Evolutionary conservation across 2,329 filamentous ascomycete genomes (phyloP), one percentile per base, ranked within the genome.

Genomic region (Fusarium gaditjirri): DNA sequence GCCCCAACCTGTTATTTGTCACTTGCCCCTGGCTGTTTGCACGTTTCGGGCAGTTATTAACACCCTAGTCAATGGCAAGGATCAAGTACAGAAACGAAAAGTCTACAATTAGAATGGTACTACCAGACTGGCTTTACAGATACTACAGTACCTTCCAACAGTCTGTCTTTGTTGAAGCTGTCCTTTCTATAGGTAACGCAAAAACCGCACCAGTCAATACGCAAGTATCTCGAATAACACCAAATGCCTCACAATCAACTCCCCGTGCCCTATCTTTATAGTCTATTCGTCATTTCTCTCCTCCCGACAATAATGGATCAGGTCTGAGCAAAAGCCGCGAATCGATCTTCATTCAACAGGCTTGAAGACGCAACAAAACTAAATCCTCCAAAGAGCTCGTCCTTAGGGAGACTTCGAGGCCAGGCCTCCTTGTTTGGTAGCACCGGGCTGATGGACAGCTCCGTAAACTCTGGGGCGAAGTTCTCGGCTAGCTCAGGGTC

Each of bases 401-500:
- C 88, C 75, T 86, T 86, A 61, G 81, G 80, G 56, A 76, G 79
- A 33, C 77, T 75, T n/a, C 76, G 73, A 17, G 79, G 78, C 83
- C 84, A 85, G 11, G 80, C 78, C 42, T 87, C 83, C 73, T 78
- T 82, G 70, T 77, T 81, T 16, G 83, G 82, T 59, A 91, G 79
- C 3, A 93, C 86, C 10, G 94, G 94, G 79, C 93, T 97, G 58
- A 98, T 86, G 7, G 93, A 89, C 70, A 97, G 83, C 61, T 93
- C 91, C 0, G 95, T 99, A 80, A 99, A 99, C 79, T 98, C 94
- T n/a, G 87, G 86, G 1, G 93, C 89, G 82, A 99, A 99, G 83
- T 99, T 99, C 88, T 99, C 97, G 1, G 96, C 96, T 49, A 98
- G 86, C 80, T 97, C 95, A 0, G 96, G 96, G 78, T 99, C 94